Evolutionary conservation across 2,329 filamentous ascomycete species (phyloP).

Genomic region (Nemania sp.): DNA sequence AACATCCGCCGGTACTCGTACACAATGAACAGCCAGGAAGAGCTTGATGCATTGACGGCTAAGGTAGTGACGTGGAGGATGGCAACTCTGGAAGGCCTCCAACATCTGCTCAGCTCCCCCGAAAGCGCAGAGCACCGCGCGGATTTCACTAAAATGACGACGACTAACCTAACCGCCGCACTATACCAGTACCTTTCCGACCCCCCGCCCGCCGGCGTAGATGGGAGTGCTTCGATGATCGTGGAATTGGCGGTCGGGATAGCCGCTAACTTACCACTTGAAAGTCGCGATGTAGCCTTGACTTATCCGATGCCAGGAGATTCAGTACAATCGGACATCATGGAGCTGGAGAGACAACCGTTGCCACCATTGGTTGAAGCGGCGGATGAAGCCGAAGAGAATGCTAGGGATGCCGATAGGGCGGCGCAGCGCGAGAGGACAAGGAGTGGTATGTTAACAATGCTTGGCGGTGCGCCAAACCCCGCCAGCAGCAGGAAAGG

Average conservation of each 20-base stretch:
- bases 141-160: constrained; percentile 70
- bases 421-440: constrained; percentile 46
- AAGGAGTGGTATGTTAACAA: constrained; percentile 53
- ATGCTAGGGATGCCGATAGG: constrained; percentile 46
- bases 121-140: constrained; percentile 68
- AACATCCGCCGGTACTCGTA: constrained; percentile 82
- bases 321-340: constrained; percentile 68
- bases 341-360: constrained; percentile 81
- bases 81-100: constrained; percentile 88
- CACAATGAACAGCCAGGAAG: constrained; percentile 75
- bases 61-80: constrained; percentile 94
- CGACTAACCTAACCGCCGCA: constrained; percentile 67
- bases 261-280: constrained; percentile 81
- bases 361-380: constrained; percentile 61
- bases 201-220: constrained; percentile 78
- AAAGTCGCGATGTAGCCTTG: constrained; percentile 88
- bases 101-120: constrained; percentile 67
- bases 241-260: constrained; percentile 88
- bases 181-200: constrained; percentile 75
- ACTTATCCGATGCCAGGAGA: constrained; percentile 82
- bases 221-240: constrained; percentile 89
- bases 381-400: constrained; percentile 44
- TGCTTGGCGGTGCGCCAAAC: constrained; percentile 37
- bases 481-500: constrained; percentile 40
- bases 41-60: constrained; percentile 82